Evolutionary conservation across 176 grass and related monocot species (phyloP).

Genomic region (Carex pumila): DNA sequence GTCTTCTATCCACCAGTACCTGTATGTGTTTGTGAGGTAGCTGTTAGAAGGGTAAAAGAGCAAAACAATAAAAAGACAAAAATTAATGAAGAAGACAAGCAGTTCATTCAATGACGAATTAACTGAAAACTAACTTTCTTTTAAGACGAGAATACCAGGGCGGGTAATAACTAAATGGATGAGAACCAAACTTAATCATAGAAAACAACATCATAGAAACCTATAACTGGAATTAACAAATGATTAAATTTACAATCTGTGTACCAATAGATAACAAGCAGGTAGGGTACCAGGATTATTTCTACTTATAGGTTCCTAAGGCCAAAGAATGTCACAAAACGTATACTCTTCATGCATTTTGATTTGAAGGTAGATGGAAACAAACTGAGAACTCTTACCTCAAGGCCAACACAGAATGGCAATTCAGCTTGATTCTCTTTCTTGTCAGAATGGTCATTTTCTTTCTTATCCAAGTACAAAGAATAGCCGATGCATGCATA

Average conservation of each 20-base stretch:
- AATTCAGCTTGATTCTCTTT: slow-evolving; percentile 43
- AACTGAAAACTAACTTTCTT: background rate
- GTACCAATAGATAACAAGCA: background rate
- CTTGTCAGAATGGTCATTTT: slow-evolving; percentile 23
- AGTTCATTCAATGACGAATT: slow-evolving; percentile 14
- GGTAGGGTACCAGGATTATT: background rate
- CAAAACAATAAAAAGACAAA: background rate
- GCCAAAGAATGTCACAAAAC: background rate
- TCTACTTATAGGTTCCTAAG: background rate
- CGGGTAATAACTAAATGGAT: background rate
- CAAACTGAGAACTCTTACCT: slow-evolving; percentile 35
- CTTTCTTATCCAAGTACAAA: slow-evolving; percentile 63
- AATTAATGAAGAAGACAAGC: background rate
- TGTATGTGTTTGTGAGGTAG: slow-evolving; percentile 11
- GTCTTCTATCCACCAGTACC: slow-evolving; percentile 71
- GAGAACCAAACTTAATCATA: background rate
- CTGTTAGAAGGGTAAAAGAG: background rate
- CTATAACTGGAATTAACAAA: background rate
- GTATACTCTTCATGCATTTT: background rate
- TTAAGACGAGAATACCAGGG: background rate
- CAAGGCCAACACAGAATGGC: slow-evolving; percentile 76
- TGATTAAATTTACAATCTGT: background rate
- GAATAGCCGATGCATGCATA: slow-evolving; percentile 88
- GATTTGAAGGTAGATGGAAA: background rate
- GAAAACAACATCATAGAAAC: background rate